phyloP scores from a whole-genome alignment of 2,329 filamentous ascomycete genomes.

The Cadophora malorum region DNA sequence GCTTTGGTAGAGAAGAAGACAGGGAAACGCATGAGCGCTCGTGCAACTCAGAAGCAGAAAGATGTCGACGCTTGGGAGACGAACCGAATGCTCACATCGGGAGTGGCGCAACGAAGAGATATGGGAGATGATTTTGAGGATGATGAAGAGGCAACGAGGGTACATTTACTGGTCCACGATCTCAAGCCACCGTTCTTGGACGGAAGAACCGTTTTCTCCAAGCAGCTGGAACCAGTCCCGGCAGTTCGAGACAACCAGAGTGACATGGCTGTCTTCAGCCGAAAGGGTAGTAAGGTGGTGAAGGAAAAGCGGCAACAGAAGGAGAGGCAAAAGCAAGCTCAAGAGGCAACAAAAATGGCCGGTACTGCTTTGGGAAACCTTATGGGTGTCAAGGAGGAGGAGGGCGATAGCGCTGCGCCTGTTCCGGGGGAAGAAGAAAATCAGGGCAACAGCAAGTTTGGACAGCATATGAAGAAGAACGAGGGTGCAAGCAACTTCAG shows the following conservation, averaged over 20 bases:
- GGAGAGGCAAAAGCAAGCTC: conserved; percentile 91
- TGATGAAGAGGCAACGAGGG: conserved; percentile 86
- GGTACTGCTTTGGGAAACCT: conserved; percentile 93
- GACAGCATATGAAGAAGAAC: conserved; percentile 85
- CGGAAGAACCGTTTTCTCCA: conserved; percentile 94
- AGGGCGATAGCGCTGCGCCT: conserved; percentile 87
- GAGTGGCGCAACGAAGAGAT: conserved; percentile 88
- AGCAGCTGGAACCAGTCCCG: conserved; percentile 92
- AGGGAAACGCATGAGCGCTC: conserved; percentile 72
- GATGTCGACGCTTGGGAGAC: conserved; percentile 99
- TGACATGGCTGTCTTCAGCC: conserved; percentile 97
- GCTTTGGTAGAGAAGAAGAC: conserved; percentile 82
- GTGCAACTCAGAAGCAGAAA: conserved; percentile 84
- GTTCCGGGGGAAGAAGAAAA: conserved; percentile 74
- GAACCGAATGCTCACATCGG: conserved; percentile 96
- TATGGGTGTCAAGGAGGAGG: conserved; percentile 93
- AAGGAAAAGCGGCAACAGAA: conserved; percentile 90
- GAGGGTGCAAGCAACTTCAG: conserved; percentile 91
- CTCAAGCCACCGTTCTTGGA: conserved; percentile 93
- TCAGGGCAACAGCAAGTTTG: conserved; percentile 78
- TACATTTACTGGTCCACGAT: conserved; percentile 93
- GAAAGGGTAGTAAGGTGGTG: conserved; percentile 93
- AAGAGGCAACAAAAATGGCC: conserved; percentile 91
- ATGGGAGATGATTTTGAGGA: conserved; percentile 83
- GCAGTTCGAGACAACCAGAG: conserved; percentile 94